A percentile compares a stretch with the other conserved stretches of the same genome.
phyloP scores from a whole-genome alignment of 2,329 filamentous ascomycete species.

The Alternaria rosae region DNA sequence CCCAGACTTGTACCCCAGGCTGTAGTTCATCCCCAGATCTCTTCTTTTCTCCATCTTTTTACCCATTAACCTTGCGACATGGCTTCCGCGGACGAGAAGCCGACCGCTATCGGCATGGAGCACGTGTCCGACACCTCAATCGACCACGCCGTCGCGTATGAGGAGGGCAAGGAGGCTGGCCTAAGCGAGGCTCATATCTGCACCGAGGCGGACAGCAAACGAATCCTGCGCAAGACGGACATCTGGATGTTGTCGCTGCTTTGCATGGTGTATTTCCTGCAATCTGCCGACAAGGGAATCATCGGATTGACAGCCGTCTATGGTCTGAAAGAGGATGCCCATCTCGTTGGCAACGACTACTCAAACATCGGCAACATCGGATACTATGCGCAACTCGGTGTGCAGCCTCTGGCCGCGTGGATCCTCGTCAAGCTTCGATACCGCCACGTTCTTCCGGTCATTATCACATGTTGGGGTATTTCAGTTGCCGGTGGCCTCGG shows the following conservation, averaged over 20 bases:
- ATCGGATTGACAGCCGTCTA: conserved; percentile 62
- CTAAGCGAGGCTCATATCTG: conserved; percentile 29
- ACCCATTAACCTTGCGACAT: conserved; percentile 12
- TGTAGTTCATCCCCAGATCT: conserved; percentile 6
- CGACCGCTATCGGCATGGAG: conserved; percentile 16
- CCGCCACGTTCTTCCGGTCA: conserved; percentile 29
- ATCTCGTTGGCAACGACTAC: conserved; percentile 56
- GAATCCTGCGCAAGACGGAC: conserved; percentile 32
- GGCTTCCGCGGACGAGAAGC: conserved; percentile 27
- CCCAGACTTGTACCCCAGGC: conserved; percentile 15
- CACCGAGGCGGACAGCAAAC: conserved; percentile 30
- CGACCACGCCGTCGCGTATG: conserved; percentile 24
- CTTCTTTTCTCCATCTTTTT: not conserved
- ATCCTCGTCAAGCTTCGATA: conserved; percentile 56
- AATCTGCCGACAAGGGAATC: conserved; percentile 59
- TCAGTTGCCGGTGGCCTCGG: conserved; percentile 34
- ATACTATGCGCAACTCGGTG: conserved; percentile 60
- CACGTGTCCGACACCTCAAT: conserved; percentile 18
- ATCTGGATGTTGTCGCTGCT: conserved; percentile 32
- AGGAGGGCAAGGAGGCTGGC: conserved; percentile 25
- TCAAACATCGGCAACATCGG: conserved; percentile 58
- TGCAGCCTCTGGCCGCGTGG: conserved; percentile 60
- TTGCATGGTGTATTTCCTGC: conserved; percentile 35
- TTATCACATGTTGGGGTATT: conserved; percentile 58
- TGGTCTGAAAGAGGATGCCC: conserved; percentile 48